These are phyloP conservation scores for Podaxis carcinomalis DNA, from an alignment of 768 basidiomycete species.

Conservation along the genomic window DNA sequence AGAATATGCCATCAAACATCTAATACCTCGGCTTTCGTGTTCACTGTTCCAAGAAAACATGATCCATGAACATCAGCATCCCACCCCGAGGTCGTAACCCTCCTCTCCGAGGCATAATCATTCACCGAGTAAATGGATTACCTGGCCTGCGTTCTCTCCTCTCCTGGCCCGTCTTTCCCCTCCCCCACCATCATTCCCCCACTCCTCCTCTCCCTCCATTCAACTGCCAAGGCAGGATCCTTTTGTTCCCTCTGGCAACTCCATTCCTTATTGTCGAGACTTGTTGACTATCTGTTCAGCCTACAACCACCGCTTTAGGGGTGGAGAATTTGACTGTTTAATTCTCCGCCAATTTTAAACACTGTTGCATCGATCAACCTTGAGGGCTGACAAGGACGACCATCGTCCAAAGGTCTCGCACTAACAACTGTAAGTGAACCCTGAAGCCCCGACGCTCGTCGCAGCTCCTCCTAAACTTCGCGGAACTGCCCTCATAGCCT, in stretches of 20 bases:
- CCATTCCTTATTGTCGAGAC: background rate
- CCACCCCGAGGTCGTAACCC: conserved; percentile 8
- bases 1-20: conserved; percentile 3
- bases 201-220: background rate
- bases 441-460: background rate
- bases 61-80: background rate
- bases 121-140: conserved; percentile 1
- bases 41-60: conserved; percentile 10
- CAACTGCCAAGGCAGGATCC: background rate
- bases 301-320: background rate
- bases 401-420: background rate
- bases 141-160: background rate
- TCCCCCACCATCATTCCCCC: conserved; percentile 1
- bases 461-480: background rate
- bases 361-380: background rate
- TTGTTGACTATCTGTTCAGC: background rate
- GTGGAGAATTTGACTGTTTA: background rate
- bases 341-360: background rate
- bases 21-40: conserved; percentile 8
- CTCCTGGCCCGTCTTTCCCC: background rate
- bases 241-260: background rate
- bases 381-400: background rate
- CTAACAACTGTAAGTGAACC: background rate
- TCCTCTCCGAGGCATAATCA: conserved; percentile 10
- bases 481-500: background rate